phyloP scores from a whole-genome alignment of 208 protist species.

The Herpetomonas samuelpessoai region DNA sequence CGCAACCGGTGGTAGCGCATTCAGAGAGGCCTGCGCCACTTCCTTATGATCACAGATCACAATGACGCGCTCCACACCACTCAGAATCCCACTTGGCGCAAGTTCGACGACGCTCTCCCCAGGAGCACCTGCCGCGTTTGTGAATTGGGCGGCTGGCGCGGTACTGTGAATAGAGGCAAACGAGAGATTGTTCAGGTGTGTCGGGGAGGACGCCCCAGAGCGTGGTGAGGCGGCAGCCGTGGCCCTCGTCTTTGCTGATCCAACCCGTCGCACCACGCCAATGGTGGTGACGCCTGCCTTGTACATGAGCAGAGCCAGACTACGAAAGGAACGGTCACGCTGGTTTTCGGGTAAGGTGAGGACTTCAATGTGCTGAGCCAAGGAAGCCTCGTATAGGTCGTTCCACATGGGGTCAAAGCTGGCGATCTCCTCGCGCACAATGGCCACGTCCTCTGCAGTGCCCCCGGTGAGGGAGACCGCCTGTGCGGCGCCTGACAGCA shows the following conservation, averaged over 20 bases:
- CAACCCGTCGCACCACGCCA: constrained; percentile 20
- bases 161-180: too few relatives aligned
- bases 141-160: too few relatives aligned
- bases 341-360: constrained; percentile 17
- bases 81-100: constrained; percentile 19
- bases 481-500: neutral
- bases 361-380: constrained; percentile 34
- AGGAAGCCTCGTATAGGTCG: constrained; percentile 35
- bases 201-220: too few relatives aligned
- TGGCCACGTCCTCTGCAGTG: constrained; percentile 4
- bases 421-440: constrained; percentile 6
- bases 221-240: neutral
- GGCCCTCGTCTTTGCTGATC: neutral
- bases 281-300: constrained; percentile 21
- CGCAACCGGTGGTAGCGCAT: constrained; percentile 16
- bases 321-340: constrained; percentile 24
- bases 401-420: constrained; percentile 26
- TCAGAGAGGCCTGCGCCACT: constrained; percentile 9
- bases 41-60: constrained; percentile 26
- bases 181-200: too few relatives aligned
- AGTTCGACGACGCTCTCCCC: constrained; percentile 19
- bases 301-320: constrained; percentile 28
- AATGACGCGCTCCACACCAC: constrained; percentile 28
- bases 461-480: neutral
- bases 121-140: too few relatives aligned